phyloP scores from a whole-genome alignment of 805 yeast genomes.

The Monosporozyma aquatica region DNA sequence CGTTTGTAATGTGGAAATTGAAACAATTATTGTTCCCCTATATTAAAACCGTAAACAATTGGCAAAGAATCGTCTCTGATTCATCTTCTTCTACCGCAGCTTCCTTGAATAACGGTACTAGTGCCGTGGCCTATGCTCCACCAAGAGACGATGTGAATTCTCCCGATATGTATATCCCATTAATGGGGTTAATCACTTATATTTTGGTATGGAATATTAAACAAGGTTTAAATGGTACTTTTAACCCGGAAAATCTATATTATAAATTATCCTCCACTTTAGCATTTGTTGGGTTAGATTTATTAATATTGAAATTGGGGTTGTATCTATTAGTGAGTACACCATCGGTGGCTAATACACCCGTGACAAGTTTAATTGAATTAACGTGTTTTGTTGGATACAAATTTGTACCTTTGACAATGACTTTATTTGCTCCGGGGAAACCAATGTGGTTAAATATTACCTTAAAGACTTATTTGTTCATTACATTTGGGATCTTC shows the following conservation, averaged over 20 bases:
- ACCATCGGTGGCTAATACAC: slow-evolving; percentile 4
- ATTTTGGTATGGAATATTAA: slow-evolving; percentile 74
- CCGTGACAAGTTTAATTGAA: slow-evolving; percentile 56
- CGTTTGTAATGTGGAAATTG: slow-evolving; percentile 71
- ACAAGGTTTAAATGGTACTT: slow-evolving; percentile 79
- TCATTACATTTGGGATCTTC: slow-evolving; percentile 53
- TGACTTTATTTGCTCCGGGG: slow-evolving; percentile 46
- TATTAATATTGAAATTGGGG: slow-evolving; percentile 67
- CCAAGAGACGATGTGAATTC: slow-evolving; percentile 87
- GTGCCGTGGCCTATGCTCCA: slow-evolving; percentile 33
- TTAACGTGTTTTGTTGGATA: slow-evolving; percentile 85
- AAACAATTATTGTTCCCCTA: slow-evolving; percentile 76
- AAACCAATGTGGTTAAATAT: slow-evolving; percentile 34
- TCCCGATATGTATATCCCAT: slow-evolving; percentile 91
- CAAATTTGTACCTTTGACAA: slow-evolving; percentile 75
- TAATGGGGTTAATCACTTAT: slow-evolving; percentile 87
- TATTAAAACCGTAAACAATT: slow-evolving; percentile 64
- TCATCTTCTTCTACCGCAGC: too few relatives aligned
- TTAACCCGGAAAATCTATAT: slow-evolving; percentile 90
- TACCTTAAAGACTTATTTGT: slow-evolving; percentile 41
- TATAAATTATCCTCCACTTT: slow-evolving; percentile 76
- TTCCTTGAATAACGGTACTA: too few relatives aligned
- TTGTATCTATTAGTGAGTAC: slow-evolving; percentile 54
- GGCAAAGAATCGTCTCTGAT: slow-evolving; percentile 50
- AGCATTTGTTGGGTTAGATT: slow-evolving; percentile 72